Base-by-base conservation (phyloP, 352 stramenopile species). In the Pilasporangium apinafurcum region DNA sequence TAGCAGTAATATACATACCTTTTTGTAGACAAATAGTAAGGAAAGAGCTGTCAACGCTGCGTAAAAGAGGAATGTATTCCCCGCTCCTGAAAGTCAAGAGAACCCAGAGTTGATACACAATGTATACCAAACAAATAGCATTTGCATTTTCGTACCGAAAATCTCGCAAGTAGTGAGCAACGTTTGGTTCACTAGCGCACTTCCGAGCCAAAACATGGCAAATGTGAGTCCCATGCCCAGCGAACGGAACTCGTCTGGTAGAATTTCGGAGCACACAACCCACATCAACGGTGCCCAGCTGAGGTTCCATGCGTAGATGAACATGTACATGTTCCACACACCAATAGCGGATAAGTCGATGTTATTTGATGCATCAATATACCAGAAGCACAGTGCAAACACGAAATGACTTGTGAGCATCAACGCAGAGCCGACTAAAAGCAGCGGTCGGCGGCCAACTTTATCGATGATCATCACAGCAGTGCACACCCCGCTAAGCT, bases 221-320 rank as follows among this genome's bases (percentile, higher is more conserved):
- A 88, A 88, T 18, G 66, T 83, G 35, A 85, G 38, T 4, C 75
- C 75, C 75, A 88, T 85, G 40, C 69, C 69, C 12, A 86, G 58
- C 14, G 75, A 88, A n/a, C 75, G 69, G 32, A 83, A 54, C n/a
- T 84, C 70, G 41, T 83, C 65, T 4, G 72, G 69, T 3, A 88
- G 54, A 10, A 88, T 27, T 37, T 86, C 75, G 7, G 70, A 77
- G 49, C 75, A 83, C 30, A 85, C 61, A 40, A 88, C 75, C 68
- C 68, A 83, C 75, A 88, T 88, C 37, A 86, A 52, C 27, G 75
- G 75, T 4, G 75, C 70, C 75, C 72, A 87, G 48, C 75, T 87
- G 20, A 85, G 42, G 44, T 87, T 87, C 72, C 75, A 85, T 18
- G 72, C 70, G 36, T 69, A 87, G 44, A 87, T 87, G 34, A 85